A percentile compares a stretch with the other conserved stretches of the same genome.
Conservation (phyloP, 345 rosid species). For the Eucalyptus decipiens region DNA sequence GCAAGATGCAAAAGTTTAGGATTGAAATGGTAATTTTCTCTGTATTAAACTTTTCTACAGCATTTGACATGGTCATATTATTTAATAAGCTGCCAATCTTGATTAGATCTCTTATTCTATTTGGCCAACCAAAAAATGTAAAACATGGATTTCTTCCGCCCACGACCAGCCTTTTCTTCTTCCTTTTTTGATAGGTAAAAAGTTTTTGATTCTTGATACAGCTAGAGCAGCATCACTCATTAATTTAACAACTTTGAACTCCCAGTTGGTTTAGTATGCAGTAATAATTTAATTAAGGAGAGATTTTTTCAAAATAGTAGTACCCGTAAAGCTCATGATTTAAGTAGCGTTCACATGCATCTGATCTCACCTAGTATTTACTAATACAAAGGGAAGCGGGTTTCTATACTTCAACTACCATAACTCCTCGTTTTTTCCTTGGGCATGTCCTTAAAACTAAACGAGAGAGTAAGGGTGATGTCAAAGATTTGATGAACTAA, state of each 20-base stretch:
- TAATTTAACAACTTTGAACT: background rate
- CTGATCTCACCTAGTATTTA: background rate
- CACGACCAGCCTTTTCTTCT: background rate
- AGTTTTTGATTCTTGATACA: background rate
- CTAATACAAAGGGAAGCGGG: background rate
- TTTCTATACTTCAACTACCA: background rate
- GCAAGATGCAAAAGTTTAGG: rapidly evolving
- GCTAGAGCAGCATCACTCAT: background rate
- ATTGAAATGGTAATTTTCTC: too few relatives aligned
- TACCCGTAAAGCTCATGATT: background rate
- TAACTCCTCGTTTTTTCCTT: too few relatives aligned
- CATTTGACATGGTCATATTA: background rate
- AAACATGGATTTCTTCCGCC: background rate
- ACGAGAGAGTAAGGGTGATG: rapidly evolving
- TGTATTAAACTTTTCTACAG: background rate
- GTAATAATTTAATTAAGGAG: background rate
- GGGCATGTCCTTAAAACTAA: too few relatives aligned
- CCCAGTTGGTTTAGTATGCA: background rate
- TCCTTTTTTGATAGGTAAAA: background rate
- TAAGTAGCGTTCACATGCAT: background rate
- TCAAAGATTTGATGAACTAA: background rate
- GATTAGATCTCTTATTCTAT: too few relatives aligned
- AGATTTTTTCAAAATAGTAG: background rate
- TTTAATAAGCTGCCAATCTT: too few relatives aligned
- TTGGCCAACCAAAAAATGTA: too few relatives aligned